Evolutionary conservation across 2,329 filamentous ascomycete species (phyloP).

Genomic region (Simplicillium sp.): DNA sequence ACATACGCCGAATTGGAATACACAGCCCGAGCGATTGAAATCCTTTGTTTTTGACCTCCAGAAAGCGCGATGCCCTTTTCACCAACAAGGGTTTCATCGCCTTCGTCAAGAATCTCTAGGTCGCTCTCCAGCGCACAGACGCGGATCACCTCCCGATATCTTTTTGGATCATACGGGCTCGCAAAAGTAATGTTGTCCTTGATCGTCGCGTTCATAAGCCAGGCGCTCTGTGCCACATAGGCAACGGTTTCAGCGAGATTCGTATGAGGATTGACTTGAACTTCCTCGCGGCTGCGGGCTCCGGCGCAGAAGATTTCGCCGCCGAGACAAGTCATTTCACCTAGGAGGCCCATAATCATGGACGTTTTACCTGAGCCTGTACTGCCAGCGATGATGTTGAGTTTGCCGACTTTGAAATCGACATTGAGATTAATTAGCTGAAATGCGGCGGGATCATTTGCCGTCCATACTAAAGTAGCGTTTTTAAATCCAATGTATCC

Average conservation of each 20-base stretch:
- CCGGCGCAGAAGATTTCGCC: constrained; percentile 81
- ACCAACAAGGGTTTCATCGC: constrained; percentile 87
- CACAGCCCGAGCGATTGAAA: constrained; percentile 88
- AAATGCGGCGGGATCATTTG: constrained; percentile 56
- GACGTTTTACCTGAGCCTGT: constrained; percentile 96
- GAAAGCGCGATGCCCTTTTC: constrained; percentile 97
- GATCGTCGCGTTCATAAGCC: constrained; percentile 93
- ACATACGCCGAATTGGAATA: constrained; percentile 91
- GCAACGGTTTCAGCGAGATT: constrained; percentile 85
- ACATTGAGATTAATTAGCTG: constrained; percentile 75
- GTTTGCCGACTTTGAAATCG: constrained; percentile 72
- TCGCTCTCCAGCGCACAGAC: constrained; percentile 89
- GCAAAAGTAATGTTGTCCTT: constrained; percentile 94
- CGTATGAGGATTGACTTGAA: constrained; percentile 72
- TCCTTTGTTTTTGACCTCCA: constrained; percentile 94
- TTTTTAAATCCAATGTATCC: constrained; percentile 75
- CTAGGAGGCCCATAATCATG: constrained; percentile 86
- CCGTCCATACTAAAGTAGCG: constrained; percentile 84
- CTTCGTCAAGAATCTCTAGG: constrained; percentile 81
- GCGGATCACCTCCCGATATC: constrained; percentile 80
- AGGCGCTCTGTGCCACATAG: constrained; percentile 93
- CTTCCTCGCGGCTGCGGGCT: constrained; percentile 74
- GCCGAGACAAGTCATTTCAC: constrained; percentile 83
- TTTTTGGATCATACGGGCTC: constrained; percentile 65
- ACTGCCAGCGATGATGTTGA: constrained; percentile 88